These are phyloP conservation scores for Carallia brachiata DNA, from an alignment of 345 rosid genomes.

Conservation along the genomic window DNA sequence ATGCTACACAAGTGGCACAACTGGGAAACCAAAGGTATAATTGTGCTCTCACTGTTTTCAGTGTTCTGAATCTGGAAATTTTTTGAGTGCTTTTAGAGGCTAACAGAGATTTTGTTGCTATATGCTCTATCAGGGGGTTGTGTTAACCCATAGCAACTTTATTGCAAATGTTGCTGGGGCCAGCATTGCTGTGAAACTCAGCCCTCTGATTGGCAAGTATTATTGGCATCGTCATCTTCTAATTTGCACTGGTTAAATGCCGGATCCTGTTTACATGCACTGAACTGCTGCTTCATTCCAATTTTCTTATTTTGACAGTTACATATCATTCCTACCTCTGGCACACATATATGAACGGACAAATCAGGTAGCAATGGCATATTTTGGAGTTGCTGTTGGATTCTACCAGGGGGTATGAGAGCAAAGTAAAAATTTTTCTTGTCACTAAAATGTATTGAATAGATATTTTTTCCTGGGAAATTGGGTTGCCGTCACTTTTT, in stretches of 20 bases:
- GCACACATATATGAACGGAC: slow-evolving; percentile 94
- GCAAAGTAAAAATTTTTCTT: slow-evolving; percentile 6
- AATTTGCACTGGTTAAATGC: slow-evolving; percentile 2
- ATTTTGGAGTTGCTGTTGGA: slow-evolving; percentile 90
- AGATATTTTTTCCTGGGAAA: too few species aligned
- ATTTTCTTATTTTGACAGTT: slow-evolving; percentile 42
- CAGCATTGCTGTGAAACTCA: slow-evolving; percentile 38
- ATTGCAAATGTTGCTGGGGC: slow-evolving; percentile 86
- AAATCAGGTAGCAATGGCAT: slow-evolving; percentile 54
- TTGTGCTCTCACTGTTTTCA: slow-evolving; percentile 12
- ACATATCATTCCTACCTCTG: slow-evolving; percentile 92
- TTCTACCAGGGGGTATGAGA: slow-evolving; percentile 93
- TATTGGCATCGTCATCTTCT: slow-evolving; percentile 8
- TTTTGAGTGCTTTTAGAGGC: slow-evolving; percentile 21
- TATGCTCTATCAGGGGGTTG: slow-evolving; percentile 63
- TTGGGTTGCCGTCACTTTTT: too few species aligned
- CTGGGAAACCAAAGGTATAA: slow-evolving; percentile 93
- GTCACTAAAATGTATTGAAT: neutral
- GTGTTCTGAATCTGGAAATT: slow-evolving; percentile 14
- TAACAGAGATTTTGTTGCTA: slow-evolving; percentile 15
- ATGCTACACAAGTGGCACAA: slow-evolving; percentile 97
- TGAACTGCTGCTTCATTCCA: slow-evolving; percentile 14
- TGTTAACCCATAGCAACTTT: slow-evolving; percentile 75
- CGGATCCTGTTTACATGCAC: slow-evolving; percentile 12
- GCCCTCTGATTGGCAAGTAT: slow-evolving; percentile 80